Base-by-base conservation (phyloP, 192 early-diverging fungal genomes). In the Linnemannia zychae region DNA sequence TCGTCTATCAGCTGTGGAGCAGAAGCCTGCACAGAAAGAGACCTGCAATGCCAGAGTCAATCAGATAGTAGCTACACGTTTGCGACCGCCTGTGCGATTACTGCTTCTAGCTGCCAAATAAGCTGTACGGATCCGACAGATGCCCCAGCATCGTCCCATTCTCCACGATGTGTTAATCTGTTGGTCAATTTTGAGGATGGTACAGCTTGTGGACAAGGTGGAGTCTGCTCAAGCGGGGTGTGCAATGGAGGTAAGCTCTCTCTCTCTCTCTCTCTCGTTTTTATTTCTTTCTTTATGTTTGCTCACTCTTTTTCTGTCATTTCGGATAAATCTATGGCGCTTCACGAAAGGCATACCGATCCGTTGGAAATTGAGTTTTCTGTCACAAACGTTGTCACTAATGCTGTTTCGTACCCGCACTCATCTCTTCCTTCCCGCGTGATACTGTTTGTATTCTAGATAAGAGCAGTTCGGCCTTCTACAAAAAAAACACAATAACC, bases 41-140 rank as follows among this genome's bases (percentile, higher is more conserved):
- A 84, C 46, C 36, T 78, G n/a, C 82, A 84, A 44, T 84, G 82
- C 24, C 76, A 84, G 31, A 67, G 68, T 16, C 72, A 71, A 22
- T 69, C 77, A 0, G 47, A 33, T 63, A 63, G 7, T 34, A 60
- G 2, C 57, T 67, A 34, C 9, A 69, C 53, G 3, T 79, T 78
- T 33, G 52, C 67, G 7, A 46, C 71, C 2, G 49, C 76, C 9
- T 84, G 77, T 46, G 7, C 82, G 18, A 34, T 48, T 7, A 60
- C 78, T 4, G 47, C 40, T 2, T 52, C 67, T 0, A 79, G 67
- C 12, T 84, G 82, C 24, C 76, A 67, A 7, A 36, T 84, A 2
- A 79, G 72, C 44, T 84, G 82, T 44, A 68, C 49, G 0, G 28
- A 72, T 52, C 31, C 53, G n/a, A 72, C 33, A 0, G 44, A 52